These are phyloP conservation scores for Paxillus involutus DNA, from an alignment of 768 basidiomycete species.

Conservation along the genomic window DNA sequence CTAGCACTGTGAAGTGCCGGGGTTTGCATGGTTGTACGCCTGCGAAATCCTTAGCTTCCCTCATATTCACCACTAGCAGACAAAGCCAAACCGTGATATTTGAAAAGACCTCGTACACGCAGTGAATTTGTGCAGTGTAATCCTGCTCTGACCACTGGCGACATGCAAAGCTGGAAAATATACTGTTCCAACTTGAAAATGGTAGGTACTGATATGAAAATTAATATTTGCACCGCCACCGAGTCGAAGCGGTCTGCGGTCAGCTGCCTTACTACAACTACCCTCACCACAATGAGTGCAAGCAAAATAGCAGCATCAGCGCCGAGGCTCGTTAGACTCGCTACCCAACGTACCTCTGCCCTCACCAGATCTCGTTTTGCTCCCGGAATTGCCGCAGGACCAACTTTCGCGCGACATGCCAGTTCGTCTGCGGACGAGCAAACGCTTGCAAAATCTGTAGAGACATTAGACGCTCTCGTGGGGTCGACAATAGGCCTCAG, in stretches of 20 bases:
- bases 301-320: conserved; percentile 6
- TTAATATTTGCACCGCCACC: conserved; percentile 5
- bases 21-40: background rate
- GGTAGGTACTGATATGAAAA: background rate
- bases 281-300: conserved; percentile 5
- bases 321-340: background rate
- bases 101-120: background rate
- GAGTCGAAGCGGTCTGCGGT: too few species aligned
- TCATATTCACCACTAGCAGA: too few species aligned
- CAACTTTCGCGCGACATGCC: conserved; percentile 9
- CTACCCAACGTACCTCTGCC: background rate
- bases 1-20: conserved; percentile 60
- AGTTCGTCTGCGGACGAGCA: conserved; percentile 20
- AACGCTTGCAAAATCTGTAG: conserved; percentile 22
- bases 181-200: too few species aligned
- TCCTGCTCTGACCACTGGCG: background rate
- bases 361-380: background rate
- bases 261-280: background rate
- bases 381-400: background rate
- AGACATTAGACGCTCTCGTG: conserved; percentile 24
- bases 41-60: background rate
- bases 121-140: background rate
- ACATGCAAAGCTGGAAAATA: background rate
- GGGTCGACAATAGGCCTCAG: conserved; percentile 20
- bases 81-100: background rate